phyloP scores from a whole-genome alignment of 371 early-diverging fungal species.

The Haplosporangium sp. region DNA sequence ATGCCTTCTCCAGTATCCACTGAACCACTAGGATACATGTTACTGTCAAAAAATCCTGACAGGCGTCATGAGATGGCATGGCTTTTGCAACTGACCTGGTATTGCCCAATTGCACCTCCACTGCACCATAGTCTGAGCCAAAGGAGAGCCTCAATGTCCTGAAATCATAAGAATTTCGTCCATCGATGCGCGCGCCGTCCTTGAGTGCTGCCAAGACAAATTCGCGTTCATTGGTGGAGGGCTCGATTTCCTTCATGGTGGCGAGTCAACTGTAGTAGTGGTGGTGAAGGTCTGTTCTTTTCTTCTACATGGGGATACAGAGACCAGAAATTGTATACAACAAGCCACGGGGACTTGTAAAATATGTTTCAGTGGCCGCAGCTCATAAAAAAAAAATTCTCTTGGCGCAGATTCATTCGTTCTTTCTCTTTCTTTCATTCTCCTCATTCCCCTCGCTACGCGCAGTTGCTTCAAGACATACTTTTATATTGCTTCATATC shows the following conservation, averaged over 20 bases:
- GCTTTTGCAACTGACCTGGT: slow-evolving; percentile 65
- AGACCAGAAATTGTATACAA: neutral
- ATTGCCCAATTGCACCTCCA: slow-evolving; percentile 84
- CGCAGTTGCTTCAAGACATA: too few relatives aligned
- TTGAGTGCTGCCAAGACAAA: slow-evolving; percentile 76
- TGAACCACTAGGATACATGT: too few relatives aligned
- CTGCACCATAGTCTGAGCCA: slow-evolving; percentile 79
- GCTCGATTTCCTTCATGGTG: slow-evolving; percentile 59
- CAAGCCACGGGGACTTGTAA: too few relatives aligned
- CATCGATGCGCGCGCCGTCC: slow-evolving; percentile 80
- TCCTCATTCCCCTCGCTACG: too few relatives aligned
- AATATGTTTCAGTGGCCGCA: too few relatives aligned
- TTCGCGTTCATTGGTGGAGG: slow-evolving; percentile 71
- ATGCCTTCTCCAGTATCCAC: too few relatives aligned
- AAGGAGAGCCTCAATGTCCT: slow-evolving; percentile 76
- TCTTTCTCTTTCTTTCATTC: too few relatives aligned
- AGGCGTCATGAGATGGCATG: neutral
- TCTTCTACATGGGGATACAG: slow-evolving; percentile 5
- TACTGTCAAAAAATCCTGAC: too few relatives aligned
- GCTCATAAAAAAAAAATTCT: too few relatives aligned
- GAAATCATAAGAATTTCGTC: slow-evolving; percentile 82
- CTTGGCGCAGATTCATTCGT: too few relatives aligned
- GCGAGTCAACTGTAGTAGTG: too few relatives aligned
- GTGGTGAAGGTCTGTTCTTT: neutral
- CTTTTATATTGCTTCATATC: too few relatives aligned